A percentile compares a stretch with the other conserved stretches of the same genome.
These are phyloP conservation scores for Trichoderma sp. DNA, from an alignment of 2,329 filamentous ascomycete genomes.

Conservation along the genomic window DNA sequence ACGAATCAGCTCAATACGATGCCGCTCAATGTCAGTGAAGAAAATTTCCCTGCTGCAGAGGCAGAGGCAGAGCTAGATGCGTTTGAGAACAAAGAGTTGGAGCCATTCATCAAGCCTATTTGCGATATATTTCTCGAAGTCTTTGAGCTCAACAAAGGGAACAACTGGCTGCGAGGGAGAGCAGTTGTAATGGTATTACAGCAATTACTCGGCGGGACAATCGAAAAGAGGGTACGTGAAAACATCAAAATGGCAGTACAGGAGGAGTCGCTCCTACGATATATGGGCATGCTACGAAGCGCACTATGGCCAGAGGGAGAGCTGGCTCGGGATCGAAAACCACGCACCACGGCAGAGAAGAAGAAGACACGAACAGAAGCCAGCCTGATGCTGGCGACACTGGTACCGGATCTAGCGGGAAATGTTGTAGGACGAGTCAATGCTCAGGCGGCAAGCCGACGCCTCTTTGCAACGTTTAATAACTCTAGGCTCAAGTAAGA, in stretches of 20 bases:
- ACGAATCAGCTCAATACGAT: slow-evolving; percentile 63
- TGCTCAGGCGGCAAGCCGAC: slow-evolving; percentile 84
- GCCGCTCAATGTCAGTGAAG: slow-evolving; percentile 55
- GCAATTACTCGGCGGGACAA: slow-evolving; percentile 91
- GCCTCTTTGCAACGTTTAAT: slow-evolving; percentile 88
- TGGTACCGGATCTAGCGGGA: slow-evolving; percentile 86
- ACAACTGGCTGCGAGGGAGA: slow-evolving; percentile 94
- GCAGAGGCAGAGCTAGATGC: slow-evolving; percentile 92
- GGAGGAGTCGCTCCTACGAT: slow-evolving; percentile 76
- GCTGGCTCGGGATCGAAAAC: slow-evolving; percentile 49
- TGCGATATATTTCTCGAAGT: slow-evolving; percentile 96
- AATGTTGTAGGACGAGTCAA: slow-evolving; percentile 93
- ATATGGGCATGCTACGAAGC: slow-evolving; percentile 72
- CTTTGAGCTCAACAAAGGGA: slow-evolving; percentile 91
- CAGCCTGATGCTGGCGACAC: slow-evolving; percentile 81
- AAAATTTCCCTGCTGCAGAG: slow-evolving; percentile 62
- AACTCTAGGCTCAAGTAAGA: slow-evolving; percentile 86
- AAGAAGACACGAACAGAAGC: slow-evolving; percentile 82
- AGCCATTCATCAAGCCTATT: slow-evolving; percentile 97
- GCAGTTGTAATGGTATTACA: slow-evolving; percentile 96
- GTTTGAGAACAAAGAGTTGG: slow-evolving; percentile 84
- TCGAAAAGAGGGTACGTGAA: slow-evolving; percentile 92
- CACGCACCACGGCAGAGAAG: slow-evolving; percentile 72
- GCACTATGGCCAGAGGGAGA: slow-evolving; percentile 79
- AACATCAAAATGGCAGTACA: slow-evolving; percentile 71